Evolutionary conservation across 768 basidiomycete genomes (phyloP), one percentile per base, ranked within the genome.

Genomic region (Termitomyces heimii): DNA sequence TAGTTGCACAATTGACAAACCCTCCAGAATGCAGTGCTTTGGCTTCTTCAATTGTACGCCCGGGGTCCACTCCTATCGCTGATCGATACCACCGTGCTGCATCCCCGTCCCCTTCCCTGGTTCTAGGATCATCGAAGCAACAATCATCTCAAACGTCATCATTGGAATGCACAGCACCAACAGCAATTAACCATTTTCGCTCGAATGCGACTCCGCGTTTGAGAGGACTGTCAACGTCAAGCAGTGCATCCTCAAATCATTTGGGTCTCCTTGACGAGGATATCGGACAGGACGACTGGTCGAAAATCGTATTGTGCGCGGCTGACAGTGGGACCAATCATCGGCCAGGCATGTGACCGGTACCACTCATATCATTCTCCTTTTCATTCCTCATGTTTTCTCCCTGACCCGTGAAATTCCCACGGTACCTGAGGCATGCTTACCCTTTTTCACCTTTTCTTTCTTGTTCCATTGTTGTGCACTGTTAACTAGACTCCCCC

Each of bases 271-370:
- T 77, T 39, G 72, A 75, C 53, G 75, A 80, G 58, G 78, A 79
- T 24, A 46, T 54, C 8, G 72, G 73, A 39, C 70, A 75, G 57
- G 85, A 82, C 49, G 82, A 89, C 65, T 92, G 90, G 89, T 85
- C 86, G 46, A 75, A 78, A 65, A 87, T 84, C 62, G 89, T 92
- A 49, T 67, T 92, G 57, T 68, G 83, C 69, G 87, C 86, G n/a
- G 87, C 86, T 56, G 83, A 85, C 65, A 66, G 68, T 13, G 53
- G 65, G 73, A 55, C 31, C 4, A 45, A 47, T 31, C 42, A 55
- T 26, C 60, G 43, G 10, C 43, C 55, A 13, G 45, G 45, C 22
- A 1, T 18, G 16, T 50, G 18, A 54, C 24, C 12, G 31, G 39
- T 18, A 53, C 24, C 28, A 47, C n/a, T 22, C 47, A 32, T 14